Evolutionary conservation across 352 stramenopile species (phyloP), one percentile per base, ranked within the genome.

Genomic region (Globisporangium cystogenes): DNA sequence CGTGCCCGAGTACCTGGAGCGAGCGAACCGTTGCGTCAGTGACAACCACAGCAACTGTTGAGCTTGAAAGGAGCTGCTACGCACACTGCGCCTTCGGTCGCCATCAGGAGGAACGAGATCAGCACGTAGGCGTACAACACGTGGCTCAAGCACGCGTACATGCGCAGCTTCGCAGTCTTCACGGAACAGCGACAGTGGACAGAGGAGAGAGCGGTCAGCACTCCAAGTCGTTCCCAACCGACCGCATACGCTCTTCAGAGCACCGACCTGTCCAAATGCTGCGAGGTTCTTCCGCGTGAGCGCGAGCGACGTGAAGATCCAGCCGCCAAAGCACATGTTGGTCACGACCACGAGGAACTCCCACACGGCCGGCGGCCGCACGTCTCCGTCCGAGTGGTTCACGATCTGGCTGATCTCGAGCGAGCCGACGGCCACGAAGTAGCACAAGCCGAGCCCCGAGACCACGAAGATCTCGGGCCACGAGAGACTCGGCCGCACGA

Each of bases 271-370:
- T 11, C 81, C 79, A 52, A 89, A 93, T 4, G 69, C 72, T 7
- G 67, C 72, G n/a, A 95, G 70, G 24, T 90, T 93, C 62, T 86
- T 87, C 33, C 76, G 73, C 12, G 85, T 93, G 12, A 93, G 62
- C 18, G 76, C 61, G 10, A 95, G 61, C 4, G 85, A 93, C 47
- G 78, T 64, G 62, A 91, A 95, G 51, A 95, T 95, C 85, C 85
- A 95, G 0, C 78, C 79, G 16, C 69, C 78, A 69, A 95, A 95
- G 57, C 85, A 95, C 3, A 55, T 55, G 55, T 95, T 90, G 20
- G 85, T 91, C 44, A 78, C 71, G 43, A 88, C 72, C 14, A 86
- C 79, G n/a, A 95, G 72, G 12, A 70, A 55, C 57, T 90, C 82
- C 84, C 84, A 95, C 1, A 91, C 71, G 2, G 68, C 71, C 31